Base-by-base conservation (phyloP, 768 basidiomycete genomes). In the Cubamyces sp. region DNA sequence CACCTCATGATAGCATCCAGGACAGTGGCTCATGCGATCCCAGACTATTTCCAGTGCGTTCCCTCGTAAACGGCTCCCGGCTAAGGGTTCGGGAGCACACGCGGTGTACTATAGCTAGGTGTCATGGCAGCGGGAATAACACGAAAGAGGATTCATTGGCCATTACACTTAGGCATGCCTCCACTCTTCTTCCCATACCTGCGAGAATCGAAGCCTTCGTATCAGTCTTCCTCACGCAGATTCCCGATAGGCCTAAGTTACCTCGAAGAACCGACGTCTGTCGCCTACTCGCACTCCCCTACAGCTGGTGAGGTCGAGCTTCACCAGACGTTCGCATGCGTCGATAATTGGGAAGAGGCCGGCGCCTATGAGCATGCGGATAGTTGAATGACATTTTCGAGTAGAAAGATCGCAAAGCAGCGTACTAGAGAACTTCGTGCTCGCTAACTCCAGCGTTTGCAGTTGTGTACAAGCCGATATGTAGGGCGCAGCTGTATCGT, bases 241-340 rank as follows among this genome's bases (percentile, higher is more conserved):
- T 1, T 37, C 30, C 28, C 26, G 15, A 28, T 2, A 21, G 23
- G 3, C 62, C 73, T 14, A 6, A 16, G 1, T 16, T 47, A 81
- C 88, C 77, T 90, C 86, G 66, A 91, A 91, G 66, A 91, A 86
- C 7, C 80, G 80, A 15, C 89, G 79, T 25, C 88, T 75, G 63
- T 88, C 86, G 0, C 77, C 76, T 5, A 89, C 79, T 6, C 68
- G 76, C 55, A 91, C 78, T 5, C 88, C 83, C 54, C 88, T 79
- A 62, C 88, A 91, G 61, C 87, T 84, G 3, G 86, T 90, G 47
- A 91, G 73, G 67, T 89, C 83, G 15, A 90, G 69, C n/a, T 75
- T 81, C 59, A 76, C 72, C 28, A 91, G 74, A 28, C 73, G 75
- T 2, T 75, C 64, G 65, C 89, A 91, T 0, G 77, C 78, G 65